Evolutionary conservation across 2,329 filamentous ascomycete genomes (phyloP).

Genomic region (Shiraia sp.): DNA sequence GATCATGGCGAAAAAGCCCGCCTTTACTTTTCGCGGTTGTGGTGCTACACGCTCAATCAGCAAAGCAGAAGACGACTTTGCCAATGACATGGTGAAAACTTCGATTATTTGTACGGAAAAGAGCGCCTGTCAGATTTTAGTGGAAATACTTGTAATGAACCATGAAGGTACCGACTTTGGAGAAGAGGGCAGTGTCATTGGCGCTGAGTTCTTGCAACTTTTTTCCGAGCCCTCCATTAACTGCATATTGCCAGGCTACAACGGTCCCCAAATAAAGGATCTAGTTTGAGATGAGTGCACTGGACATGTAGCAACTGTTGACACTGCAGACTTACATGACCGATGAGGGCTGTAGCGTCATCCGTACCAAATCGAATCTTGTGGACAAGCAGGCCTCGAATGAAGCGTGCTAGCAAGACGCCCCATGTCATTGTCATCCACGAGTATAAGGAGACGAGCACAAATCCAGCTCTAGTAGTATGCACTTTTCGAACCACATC

Average conservation of each 20-base stretch:
- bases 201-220: slow-evolving; percentile 3
- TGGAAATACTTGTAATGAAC: not conserved
- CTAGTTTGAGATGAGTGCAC: slow-evolving; percentile 9
- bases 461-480: slow-evolving; percentile 11
- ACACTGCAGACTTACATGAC: slow-evolving; percentile 11
- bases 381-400: slow-evolving; percentile 12
- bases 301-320: not conserved
- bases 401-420: slow-evolving; percentile 15
- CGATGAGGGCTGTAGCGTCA: slow-evolving; percentile 15
- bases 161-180: slow-evolving; percentile 11
- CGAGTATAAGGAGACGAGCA: slow-evolving; percentile 22
- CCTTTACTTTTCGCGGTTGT: slow-evolving; percentile 11
- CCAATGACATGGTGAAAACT: slow-evolving; percentile 16
- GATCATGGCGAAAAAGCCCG: slow-evolving; percentile 14
- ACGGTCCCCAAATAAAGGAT: slow-evolving; percentile 13
- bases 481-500: slow-evolving; percentile 9
- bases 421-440: slow-evolving; percentile 18
- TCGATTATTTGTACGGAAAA: slow-evolving; percentile 16
- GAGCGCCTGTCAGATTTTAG: slow-evolving; percentile 10
- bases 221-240: slow-evolving; percentile 20
- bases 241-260: slow-evolving; percentile 18
- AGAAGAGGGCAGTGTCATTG: slow-evolving; percentile 10
- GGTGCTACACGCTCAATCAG: slow-evolving; percentile 23
- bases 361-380: slow-evolving; percentile 19
- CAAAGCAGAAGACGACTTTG: slow-evolving; percentile 21